Evolutionary conservation across 2,329 filamentous ascomycete genomes (phyloP).

Genomic region (Trichophyton verrucosum): DNA sequence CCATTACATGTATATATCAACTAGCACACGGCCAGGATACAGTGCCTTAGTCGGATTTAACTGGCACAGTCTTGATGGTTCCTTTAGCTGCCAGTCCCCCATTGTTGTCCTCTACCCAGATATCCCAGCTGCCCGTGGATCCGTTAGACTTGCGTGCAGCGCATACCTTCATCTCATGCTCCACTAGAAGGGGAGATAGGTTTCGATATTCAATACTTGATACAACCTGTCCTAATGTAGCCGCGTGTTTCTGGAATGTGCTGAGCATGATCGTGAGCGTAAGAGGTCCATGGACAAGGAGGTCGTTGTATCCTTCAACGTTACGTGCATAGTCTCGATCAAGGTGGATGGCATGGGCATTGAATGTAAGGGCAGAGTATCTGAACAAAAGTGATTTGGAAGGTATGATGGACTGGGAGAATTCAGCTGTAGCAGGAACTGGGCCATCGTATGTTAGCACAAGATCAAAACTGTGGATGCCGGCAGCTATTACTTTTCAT

Average conservation of each 20-base stretch:
- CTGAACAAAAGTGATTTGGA: conserved; percentile 66
- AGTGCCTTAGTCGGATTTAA: neutral
- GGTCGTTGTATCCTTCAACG: conserved; percentile 59
- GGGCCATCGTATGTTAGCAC: conserved; percentile 6
- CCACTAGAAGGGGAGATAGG: conserved; percentile 64
- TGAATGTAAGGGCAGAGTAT: conserved; percentile 83
- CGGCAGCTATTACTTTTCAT: conserved; percentile 25
- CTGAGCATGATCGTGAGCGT: conserved; percentile 64
- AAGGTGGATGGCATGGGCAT: conserved; percentile 83
- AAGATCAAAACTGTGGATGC: neutral
- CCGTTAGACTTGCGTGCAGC: conserved; percentile 40
- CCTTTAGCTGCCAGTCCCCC: conserved; percentile 55
- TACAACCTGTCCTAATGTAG: conserved; percentile 30
- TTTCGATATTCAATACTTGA: conserved; percentile 63
- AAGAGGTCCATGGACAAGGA: conserved; percentile 80
- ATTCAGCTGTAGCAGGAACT: conserved; percentile 42
- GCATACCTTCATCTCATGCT: conserved; percentile 59
- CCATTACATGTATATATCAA: neutral
- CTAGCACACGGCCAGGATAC: neutral
- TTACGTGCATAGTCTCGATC: conserved; percentile 57
- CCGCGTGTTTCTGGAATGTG: conserved; percentile 47
- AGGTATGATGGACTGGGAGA: conserved; percentile 50
- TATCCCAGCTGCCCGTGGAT: conserved; percentile 40
- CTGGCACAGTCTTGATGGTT: conserved; percentile 23
- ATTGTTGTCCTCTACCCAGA: conserved; percentile 52